Evolutionary conservation across 1,284 basidiomycete genomes (phyloP).

Genomic region (Cryptococcus maquisensis): DNA sequence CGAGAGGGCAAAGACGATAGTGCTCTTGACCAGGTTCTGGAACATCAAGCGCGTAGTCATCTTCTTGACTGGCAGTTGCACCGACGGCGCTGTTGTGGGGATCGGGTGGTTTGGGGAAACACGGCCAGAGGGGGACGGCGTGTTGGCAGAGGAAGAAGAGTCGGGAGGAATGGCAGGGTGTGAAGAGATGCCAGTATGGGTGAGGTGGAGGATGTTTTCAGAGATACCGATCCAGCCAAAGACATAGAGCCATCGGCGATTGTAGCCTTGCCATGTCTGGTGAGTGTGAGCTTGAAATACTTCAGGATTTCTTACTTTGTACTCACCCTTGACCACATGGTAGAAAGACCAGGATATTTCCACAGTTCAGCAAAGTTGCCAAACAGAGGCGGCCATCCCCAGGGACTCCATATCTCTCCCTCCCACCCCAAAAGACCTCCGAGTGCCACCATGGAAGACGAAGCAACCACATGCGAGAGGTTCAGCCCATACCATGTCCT

Average conservation of each 20-base stretch:
- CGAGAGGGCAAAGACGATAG: constrained; percentile 37
- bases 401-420: constrained; percentile 37
- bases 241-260: constrained; percentile 31
- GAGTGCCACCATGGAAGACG: constrained; percentile 16
- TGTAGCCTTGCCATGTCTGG: constrained; percentile 44
- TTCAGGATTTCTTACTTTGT: neutral
- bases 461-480: constrained; percentile 11
- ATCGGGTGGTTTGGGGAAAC: constrained; percentile 28
- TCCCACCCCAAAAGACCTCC: constrained; percentile 36
- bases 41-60: constrained; percentile 12
- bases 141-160: constrained; percentile 1
- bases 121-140: constrained; percentile 14
- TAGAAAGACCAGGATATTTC: constrained; percentile 32
- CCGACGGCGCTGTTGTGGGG: constrained; percentile 6
- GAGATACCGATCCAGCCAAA: constrained; percentile 39
- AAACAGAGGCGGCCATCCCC: constrained; percentile 43
- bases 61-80: neutral
- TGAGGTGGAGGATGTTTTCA: constrained; percentile 38
- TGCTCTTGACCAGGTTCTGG: constrained; percentile 38
- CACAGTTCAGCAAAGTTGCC: constrained; percentile 29
- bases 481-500: constrained; percentile 27
- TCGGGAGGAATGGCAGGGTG: constrained; percentile 8
- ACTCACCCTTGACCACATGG: constrained; percentile 42
- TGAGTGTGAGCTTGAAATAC: neutral
- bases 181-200: constrained; percentile 25